These are phyloP conservation scores for Nyssa sinensis DNA, from an alignment of 148 eudicot genomes.

Conservation along the genomic window DNA sequence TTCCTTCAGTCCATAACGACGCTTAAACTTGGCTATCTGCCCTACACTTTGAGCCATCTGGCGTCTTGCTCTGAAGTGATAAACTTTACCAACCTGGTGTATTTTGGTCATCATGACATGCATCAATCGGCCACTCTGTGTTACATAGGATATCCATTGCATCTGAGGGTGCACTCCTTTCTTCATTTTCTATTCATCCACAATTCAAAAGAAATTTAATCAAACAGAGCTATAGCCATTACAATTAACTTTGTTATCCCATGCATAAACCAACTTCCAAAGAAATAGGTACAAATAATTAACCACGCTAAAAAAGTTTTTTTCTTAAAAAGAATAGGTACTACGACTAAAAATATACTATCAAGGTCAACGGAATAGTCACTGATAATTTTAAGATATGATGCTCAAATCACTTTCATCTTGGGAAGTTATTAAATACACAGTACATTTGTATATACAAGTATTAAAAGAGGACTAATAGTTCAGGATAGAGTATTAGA, in stretches of 20 bases:
- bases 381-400: background rate
- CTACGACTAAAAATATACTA: background rate
- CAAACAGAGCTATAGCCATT: slow-evolving; percentile 31
- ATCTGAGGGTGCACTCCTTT: slow-evolving; percentile 75
- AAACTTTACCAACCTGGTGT: slow-evolving; percentile 73
- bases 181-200: slow-evolving; percentile 40
- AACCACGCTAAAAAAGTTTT: background rate
- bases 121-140: slow-evolving; percentile 45
- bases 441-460: too few species aligned
- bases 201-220: slow-evolving; percentile 14
- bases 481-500: too few species aligned
- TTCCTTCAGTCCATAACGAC: slow-evolving; percentile 53
- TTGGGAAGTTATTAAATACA: background rate
- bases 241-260: background rate
- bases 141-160: slow-evolving; percentile 76
- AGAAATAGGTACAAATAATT: background rate
- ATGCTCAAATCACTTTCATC: background rate
- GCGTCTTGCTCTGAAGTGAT: slow-evolving; percentile 72
- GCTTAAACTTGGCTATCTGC: slow-evolving; percentile 76
- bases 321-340: background rate
- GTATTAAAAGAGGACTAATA: too few species aligned
- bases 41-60: slow-evolving; percentile 81
- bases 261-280: background rate
- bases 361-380: background rate
- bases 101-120: slow-evolving; percentile 85